Conservation (phyloP, 176 grass and related monocot species). For the Lolium multiflorum region DNA sequence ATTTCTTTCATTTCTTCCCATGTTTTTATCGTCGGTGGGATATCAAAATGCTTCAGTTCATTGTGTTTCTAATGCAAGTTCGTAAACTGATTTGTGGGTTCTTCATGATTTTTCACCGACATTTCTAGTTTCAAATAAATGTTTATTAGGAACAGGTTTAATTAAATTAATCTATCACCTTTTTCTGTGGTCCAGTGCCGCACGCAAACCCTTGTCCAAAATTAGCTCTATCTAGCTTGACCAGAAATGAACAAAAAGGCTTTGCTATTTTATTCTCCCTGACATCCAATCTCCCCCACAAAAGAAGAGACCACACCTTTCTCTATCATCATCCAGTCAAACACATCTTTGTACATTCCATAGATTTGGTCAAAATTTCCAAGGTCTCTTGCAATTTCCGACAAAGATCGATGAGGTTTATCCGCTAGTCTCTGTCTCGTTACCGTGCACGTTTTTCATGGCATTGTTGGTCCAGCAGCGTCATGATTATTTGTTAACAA, state of each 20-base stretch:
- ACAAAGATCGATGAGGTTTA: constrained; percentile 33
- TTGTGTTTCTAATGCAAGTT: background rate
- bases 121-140: background rate
- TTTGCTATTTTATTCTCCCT: background rate
- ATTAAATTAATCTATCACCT: constrained; percentile 29
- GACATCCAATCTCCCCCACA: background rate
- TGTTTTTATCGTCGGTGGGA: background rate
- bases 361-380: constrained; percentile 33
- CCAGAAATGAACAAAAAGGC: constrained; percentile 37
- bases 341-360: constrained; percentile 35
- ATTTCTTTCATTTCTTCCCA: background rate
- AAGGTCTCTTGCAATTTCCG: constrained; percentile 29
- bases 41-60: constrained; percentile 17
- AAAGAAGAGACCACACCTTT: constrained; percentile 37
- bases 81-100: background rate
- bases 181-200: constrained; percentile 38
- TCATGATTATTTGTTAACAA: constrained; percentile 24
- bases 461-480: constrained; percentile 25
- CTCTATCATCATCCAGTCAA: constrained; percentile 37
- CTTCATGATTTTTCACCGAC: constrained; percentile 5
- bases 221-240: constrained; percentile 38
- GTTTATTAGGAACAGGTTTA: constrained; percentile 28
- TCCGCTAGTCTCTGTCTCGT: constrained; percentile 45
- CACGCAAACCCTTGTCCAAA: constrained; percentile 34
- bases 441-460: background rate